Evolutionary conservation across 129 eudicot species (phyloP).

Genomic region (Escallonia rubra): DNA sequence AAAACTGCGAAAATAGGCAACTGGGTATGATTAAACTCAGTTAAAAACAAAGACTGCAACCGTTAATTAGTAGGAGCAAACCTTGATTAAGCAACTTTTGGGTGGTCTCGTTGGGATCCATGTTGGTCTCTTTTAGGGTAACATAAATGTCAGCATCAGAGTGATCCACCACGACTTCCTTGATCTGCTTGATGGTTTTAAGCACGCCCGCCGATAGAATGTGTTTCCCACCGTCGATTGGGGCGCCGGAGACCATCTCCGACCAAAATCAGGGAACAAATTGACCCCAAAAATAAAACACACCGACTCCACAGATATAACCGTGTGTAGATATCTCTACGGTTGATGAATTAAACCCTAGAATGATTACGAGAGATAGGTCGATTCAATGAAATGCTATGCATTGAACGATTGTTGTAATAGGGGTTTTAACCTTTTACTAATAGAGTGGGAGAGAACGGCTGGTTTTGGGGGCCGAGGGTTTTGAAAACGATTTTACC

Average conservation of each 20-base stretch:
- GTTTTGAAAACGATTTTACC: slow-evolving; percentile 24
- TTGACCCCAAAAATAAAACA: neutral
- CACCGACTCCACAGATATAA: neutral
- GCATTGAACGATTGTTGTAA: too few species aligned
- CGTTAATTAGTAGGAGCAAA: slow-evolving; percentile 2
- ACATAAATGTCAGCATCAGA: slow-evolving; percentile 84
- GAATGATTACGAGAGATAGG: slow-evolving; percentile 1
- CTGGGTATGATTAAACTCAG: too few species aligned
- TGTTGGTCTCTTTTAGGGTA: slow-evolving; percentile 73
- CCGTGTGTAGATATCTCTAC: neutral
- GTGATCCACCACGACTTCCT: slow-evolving; percentile 83
- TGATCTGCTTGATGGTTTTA: slow-evolving; percentile 67
- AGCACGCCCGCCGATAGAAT: slow-evolving; percentile 59
- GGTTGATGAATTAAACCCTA: slow-evolving; percentile 14
- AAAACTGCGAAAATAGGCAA: neutral
- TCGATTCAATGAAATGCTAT: neutral
- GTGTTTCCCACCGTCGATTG: slow-evolving; percentile 58
- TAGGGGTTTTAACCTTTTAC: too few species aligned
- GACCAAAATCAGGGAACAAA: neutral
- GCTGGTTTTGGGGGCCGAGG: slow-evolving; percentile 20
- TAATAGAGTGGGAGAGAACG: neutral
- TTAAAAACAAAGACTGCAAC: slow-evolving; percentile 1
- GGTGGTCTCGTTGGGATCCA: slow-evolving; percentile 89
- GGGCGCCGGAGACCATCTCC: slow-evolving; percentile 67
- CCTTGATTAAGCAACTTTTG: slow-evolving; percentile 93